Evolutionary conservation across 768 basidiomycete species (phyloP).

Genomic region (Collybiopsis confluens): DNA sequence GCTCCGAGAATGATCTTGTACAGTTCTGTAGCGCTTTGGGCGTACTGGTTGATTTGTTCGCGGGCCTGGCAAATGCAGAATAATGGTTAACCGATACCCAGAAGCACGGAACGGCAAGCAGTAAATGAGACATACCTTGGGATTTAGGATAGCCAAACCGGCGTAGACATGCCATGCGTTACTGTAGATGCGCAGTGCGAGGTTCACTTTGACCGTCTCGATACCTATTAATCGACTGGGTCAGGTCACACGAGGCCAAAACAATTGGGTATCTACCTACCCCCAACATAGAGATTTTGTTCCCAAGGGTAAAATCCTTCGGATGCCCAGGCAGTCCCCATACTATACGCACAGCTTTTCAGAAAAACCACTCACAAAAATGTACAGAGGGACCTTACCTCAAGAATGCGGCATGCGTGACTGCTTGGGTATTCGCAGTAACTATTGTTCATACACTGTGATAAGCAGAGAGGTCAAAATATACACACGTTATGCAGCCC

Average conservation of each 20-base stretch:
- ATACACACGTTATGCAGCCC: too few species aligned
- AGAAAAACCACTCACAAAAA: background rate
- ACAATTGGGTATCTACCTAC: too few species aligned
- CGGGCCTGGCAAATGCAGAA: constrained; percentile 46
- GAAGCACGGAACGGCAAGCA: too few species aligned
- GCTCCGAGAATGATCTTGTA: constrained; percentile 92
- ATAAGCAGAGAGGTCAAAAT: too few species aligned
- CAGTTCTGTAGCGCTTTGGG: constrained; percentile 78
- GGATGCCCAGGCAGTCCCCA: constrained; percentile 95
- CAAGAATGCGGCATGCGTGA: constrained; percentile 96
- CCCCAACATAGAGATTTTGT: constrained; percentile 89
- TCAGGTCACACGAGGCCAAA: too few species aligned
- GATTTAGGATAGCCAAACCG: constrained; percentile 96
- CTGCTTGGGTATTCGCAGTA: constrained; percentile 97
- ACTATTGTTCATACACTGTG: constrained; percentile 31
- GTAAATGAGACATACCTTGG: constrained; percentile 31
- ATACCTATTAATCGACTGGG: constrained; percentile 39
- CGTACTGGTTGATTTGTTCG: constrained; percentile 87
- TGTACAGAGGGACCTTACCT: constrained; percentile 43
- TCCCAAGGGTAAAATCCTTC: constrained; percentile 90
- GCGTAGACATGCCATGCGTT: constrained; percentile 99
- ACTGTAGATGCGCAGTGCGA: constrained; percentile 91
- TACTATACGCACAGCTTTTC: constrained; percentile 49
- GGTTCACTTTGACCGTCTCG: constrained; percentile 97
- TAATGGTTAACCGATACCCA: too few species aligned